A percentile compares a stretch with the other conserved stretches of the same genome.
These are phyloP conservation scores for Malus hybrid DNA, from an alignment of 331 rosid genomes.

Conservation along the genomic window DNA sequence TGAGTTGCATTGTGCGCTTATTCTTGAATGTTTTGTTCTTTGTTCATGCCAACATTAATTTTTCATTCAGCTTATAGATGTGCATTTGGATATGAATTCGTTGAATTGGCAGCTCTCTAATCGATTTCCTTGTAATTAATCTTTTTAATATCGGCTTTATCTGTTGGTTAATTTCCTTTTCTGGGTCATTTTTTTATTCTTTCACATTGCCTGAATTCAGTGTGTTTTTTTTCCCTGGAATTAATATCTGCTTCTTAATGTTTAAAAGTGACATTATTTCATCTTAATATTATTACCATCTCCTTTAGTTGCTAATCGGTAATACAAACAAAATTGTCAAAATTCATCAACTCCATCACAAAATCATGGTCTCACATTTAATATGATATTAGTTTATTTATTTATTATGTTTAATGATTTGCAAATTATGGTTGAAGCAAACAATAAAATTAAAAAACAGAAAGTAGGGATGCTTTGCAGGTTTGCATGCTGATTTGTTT, in stretches of 20 bases:
- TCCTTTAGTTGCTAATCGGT: not conserved
- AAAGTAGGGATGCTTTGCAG: not conserved
- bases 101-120: not conserved
- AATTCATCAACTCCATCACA: not conserved
- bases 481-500: not conserved
- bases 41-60: not conserved
- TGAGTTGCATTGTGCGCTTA: not conserved
- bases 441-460: not conserved
- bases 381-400: not conserved
- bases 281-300: not conserved
- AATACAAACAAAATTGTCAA: not conserved
- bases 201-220: not conserved
- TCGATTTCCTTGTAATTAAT: not conserved
- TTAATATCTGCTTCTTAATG: too few species aligned
- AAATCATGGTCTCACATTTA: not conserved
- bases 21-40: not conserved
- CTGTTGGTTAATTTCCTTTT: not conserved
- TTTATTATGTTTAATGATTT: not conserved
- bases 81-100: not conserved
- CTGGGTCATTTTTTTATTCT: not conserved
- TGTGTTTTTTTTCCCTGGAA: not conserved
- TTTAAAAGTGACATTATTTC: not conserved
- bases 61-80: not conserved
- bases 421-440: not conserved
- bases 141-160: not conserved